These are phyloP conservation scores for Trichoderma breve DNA, from an alignment of 2,329 filamentous ascomycete genomes.

Conservation along the genomic window DNA sequence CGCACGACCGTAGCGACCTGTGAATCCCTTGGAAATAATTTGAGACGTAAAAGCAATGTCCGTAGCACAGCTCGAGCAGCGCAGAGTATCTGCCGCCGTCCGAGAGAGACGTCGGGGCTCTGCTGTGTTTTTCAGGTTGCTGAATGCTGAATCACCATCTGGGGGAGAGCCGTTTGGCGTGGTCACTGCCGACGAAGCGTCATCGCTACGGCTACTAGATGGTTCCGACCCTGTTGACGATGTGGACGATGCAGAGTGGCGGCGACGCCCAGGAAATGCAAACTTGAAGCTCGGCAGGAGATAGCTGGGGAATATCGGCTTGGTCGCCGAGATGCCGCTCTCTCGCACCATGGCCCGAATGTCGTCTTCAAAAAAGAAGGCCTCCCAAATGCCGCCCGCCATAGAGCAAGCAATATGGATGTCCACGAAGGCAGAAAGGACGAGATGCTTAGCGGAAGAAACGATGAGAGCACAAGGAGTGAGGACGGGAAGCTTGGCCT, in stretches of 20 bases:
- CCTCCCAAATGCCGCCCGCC: slow-evolving; percentile 10
- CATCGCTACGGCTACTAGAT: slow-evolving; percentile 23
- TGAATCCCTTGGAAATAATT: slow-evolving; percentile 65
- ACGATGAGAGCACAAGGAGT: neutral
- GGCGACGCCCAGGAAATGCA: slow-evolving; percentile 44
- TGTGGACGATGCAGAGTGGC: slow-evolving; percentile 36
- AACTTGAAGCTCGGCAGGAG: slow-evolving; percentile 52
- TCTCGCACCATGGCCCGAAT: slow-evolving; percentile 33
- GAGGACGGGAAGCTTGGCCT: neutral
- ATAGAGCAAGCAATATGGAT: neutral
- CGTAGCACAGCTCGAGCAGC: slow-evolving; percentile 57
- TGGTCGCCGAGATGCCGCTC: slow-evolving; percentile 42
- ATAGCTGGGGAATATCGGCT: slow-evolving; percentile 50
- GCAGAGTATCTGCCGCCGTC: slow-evolving; percentile 53
- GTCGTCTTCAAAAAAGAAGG: slow-evolving; percentile 6
- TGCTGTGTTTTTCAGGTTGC: neutral
- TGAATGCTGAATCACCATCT: slow-evolving; percentile 14
- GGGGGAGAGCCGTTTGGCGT: slow-evolving; percentile 32
- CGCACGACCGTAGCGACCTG: slow-evolving; percentile 62
- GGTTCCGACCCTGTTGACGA: neutral
- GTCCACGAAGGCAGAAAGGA: neutral
- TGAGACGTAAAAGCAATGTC: slow-evolving; percentile 62
- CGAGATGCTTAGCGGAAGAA: neutral
- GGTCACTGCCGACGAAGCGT: slow-evolving; percentile 30
- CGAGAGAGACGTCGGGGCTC: slow-evolving; percentile 37